These are phyloP conservation scores for Arabidopsis suecica DNA, from an alignment of 345 rosid genomes.

Conservation along the genomic window DNA sequence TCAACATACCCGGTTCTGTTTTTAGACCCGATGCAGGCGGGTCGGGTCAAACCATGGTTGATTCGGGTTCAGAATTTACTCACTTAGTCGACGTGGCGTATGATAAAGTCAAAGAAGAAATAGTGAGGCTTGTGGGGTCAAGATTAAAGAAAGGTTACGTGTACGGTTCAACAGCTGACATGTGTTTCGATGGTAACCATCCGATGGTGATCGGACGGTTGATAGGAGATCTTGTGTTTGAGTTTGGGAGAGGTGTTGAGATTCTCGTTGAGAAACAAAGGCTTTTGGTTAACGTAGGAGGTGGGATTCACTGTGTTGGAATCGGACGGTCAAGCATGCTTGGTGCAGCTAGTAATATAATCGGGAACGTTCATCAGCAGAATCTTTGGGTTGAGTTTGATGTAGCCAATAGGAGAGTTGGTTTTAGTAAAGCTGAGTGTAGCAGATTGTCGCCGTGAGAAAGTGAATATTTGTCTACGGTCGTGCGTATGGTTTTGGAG, in stretches of 20 bases:
- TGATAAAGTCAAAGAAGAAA: constrained; percentile 59
- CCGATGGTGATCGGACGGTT: constrained; percentile 55
- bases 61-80: constrained; percentile 87
- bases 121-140: constrained; percentile 62
- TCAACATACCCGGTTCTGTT: constrained; percentile 52
- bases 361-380: constrained; percentile 87
- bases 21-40: constrained; percentile 75
- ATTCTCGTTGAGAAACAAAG: constrained; percentile 55
- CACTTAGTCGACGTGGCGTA: constrained; percentile 81
- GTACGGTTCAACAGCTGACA: constrained; percentile 67
- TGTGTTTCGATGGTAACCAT: constrained; percentile 62
- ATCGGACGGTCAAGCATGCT: constrained; percentile 75
- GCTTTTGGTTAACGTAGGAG: constrained; percentile 57
- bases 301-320: constrained; percentile 70
- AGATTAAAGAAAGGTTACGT: constrained; percentile 64
- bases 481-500: not conserved
- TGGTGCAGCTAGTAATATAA: constrained; percentile 71
- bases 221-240: constrained; percentile 71
- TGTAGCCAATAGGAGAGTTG: constrained; percentile 55
- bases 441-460: constrained; percentile 34
- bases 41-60: constrained; percentile 85
- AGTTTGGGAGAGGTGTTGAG: constrained; percentile 69
- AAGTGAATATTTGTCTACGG: constrained; percentile 1
- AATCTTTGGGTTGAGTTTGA: constrained; percentile 89
- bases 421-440: constrained; percentile 65